Evolutionary conservation across 805 yeast species (phyloP).

Genomic region (Nakazawaea ernobii): DNA sequence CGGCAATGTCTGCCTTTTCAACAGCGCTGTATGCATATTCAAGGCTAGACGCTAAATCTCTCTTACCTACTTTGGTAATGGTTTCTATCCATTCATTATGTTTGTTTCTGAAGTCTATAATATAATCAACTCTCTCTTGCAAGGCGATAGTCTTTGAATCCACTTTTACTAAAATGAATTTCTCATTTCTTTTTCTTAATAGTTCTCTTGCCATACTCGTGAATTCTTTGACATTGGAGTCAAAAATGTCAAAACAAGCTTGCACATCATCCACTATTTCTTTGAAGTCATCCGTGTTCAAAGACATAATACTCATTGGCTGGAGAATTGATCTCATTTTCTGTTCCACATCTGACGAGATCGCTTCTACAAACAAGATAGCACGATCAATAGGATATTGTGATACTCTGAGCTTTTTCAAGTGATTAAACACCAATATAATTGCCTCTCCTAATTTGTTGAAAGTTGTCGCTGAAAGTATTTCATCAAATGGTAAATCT

Average conservation of each 20-base stretch:
- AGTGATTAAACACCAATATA: slow-evolving; percentile 46
- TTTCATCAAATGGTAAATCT: slow-evolving; percentile 63
- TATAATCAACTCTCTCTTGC: slow-evolving; percentile 36
- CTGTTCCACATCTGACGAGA: slow-evolving; percentile 50
- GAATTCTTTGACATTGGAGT: slow-evolving; percentile 56
- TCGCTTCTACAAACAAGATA: slow-evolving; percentile 56
- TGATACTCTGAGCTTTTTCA: slow-evolving; percentile 56
- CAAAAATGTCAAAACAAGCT: slow-evolving; percentile 44
- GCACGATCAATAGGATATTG: slow-evolving; percentile 63
- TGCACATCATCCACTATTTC: slow-evolving; percentile 22
- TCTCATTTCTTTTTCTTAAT: slow-evolving; percentile 66
- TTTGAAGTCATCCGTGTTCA: slow-evolving; percentile 35
- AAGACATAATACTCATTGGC: slow-evolving; percentile 35
- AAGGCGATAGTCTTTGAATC: slow-evolving; percentile 35
- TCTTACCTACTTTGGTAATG: slow-evolving; percentile 13
- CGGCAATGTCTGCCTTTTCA: slow-evolving; percentile 29
- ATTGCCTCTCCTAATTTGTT: slow-evolving; percentile 40
- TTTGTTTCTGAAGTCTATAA: slow-evolving; percentile 40
- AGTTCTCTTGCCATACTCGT: slow-evolving; percentile 67
- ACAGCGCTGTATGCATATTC: slow-evolving; percentile 36
- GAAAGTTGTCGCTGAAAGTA: slow-evolving; percentile 42
- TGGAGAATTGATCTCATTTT: slow-evolving; percentile 36
- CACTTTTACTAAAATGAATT: slow-evolving; percentile 59
- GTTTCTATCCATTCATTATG: slow-evolving; percentile 47
- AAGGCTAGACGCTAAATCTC: slow-evolving; percentile 23